Base-by-base conservation (phyloP, 345 rosid species). In the Salix exigua region DNA sequence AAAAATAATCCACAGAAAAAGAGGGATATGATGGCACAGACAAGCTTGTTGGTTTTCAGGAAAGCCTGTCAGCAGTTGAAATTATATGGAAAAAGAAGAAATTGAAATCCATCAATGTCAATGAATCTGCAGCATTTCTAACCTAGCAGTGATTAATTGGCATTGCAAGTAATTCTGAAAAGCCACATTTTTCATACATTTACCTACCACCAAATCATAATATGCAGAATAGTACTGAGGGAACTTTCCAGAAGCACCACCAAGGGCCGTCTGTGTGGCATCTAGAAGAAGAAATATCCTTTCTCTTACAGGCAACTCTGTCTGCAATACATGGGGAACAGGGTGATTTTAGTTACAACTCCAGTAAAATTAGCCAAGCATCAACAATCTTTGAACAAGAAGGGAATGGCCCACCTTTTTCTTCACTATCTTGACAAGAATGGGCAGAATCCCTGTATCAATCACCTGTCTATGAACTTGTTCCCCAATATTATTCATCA, bases 401-500 rank as follows among this genome's bases (percentile, higher is more conserved):
- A 53, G 53, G 1, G 63, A 77, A 46, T 37, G 11, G 0, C 51
- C 8, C 77, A 95, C 99, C 94, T 95, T 95, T 89, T 89, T 93
- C 92, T 93, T 95, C 63, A 87, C 98, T 77, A 95, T 91, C 91
- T 91, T 95, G 79, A 89, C 92, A 79, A 95, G 98, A 78, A 88
- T 75, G 64, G 92, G 87, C 72, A 95, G 91, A 78, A 95, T 72
- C 73, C 94, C 92, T 0, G 83, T 77, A 73, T 91, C 93, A 75
- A 90, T 88, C 80, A 95, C 99, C 84, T 83, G 92, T 82, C 88
- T 88, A 77, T 93, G 92, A 79, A 95, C 85, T 73, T 73, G 77
- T 72, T 91, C 97, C 70, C 99, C 97, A 26, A 90, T 85, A 82
- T 95, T 95, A 83, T 91, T 93, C 97, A 95, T 95, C 87, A 95